Base-by-base conservation (phyloP, 1,139 yeast species). In the Debaryomyces singareniensis region DNA sequence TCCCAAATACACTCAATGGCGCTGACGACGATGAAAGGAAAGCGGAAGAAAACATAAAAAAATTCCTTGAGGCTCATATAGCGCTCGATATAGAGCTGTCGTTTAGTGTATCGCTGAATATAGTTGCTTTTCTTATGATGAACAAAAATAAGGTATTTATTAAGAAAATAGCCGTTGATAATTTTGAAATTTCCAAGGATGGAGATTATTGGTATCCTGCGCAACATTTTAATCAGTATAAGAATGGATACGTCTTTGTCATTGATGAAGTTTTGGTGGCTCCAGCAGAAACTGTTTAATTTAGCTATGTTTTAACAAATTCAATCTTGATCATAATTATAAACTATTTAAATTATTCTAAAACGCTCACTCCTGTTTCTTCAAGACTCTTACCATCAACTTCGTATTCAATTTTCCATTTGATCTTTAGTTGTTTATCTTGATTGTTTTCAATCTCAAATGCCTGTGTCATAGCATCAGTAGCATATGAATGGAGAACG, bases 321-420 rank as follows among this genome's bases (percentile, higher is more conserved):
- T 23, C 7, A n/a, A 7, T 7, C 7, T 23, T 23, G 25, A 23
- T 7, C 7, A n/a, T 7, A 7, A 9, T 23, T 7, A 7, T 13
- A 23, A 13, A 10, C 11, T 9, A 7, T 6, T 12, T 9, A 10
- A 23, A 32, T 13, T 30, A 16, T 15, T 16, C 24, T 36, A 63
- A 53, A 13, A 53, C 53, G 32, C 56, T 53, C 13, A 79, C 75
- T 11, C 85, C 84, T 11, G 75, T 66, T 39, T 75, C 83, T 45
- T 72, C 79, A 22, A 55, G 55, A 9, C 54, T 51, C 11, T 55
- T 48, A 10, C 76, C 78, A 31, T 69, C 71, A 5, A 68, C 47
- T 11, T 47, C 47, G 49, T 77, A 87, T 36, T 74, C 73, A 18
- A 75, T 71, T 52, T 82, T 85, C 93, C 94, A 89, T 52, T 87